Evolutionary conservation across 2,329 filamentous ascomycete genomes (phyloP).

Genomic region (Bretziella fagacearum): DNA sequence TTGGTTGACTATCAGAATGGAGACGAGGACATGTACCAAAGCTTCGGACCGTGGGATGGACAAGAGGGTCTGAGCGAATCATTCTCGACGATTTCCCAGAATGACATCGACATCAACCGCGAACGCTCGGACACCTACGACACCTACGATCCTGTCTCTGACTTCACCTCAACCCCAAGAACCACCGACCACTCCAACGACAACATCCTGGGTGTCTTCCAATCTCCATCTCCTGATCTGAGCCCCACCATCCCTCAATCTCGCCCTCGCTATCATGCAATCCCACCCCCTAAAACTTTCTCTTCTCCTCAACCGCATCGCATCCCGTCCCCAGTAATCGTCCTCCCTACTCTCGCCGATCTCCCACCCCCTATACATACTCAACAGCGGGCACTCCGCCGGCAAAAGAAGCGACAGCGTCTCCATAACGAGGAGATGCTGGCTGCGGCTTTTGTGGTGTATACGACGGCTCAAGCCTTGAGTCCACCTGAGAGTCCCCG

Average conservation of each 20-base stretch:
- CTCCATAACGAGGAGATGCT: conserved; percentile 34
- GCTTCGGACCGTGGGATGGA: not conserved
- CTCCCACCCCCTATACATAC: conserved; percentile 33
- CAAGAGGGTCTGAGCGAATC: conserved; percentile 16
- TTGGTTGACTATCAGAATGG: conserved; percentile 1
- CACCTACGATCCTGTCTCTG: conserved; percentile 8
- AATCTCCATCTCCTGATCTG: not conserved
- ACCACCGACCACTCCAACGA: not conserved
- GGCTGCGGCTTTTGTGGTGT: conserved; percentile 37
- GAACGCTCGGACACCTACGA: not conserved
- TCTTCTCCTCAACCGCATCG: conserved; percentile 15
- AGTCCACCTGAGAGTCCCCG: conserved; percentile 23
- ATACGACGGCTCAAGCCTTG: conserved; percentile 32
- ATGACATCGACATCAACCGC: not conserved
- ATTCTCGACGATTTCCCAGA: conserved; percentile 15
- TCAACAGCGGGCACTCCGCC: conserved; percentile 27
- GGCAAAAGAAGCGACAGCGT: conserved; percentile 29
- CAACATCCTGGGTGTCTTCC: conserved; percentile 12
- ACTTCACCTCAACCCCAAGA: not conserved
- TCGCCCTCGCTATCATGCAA: conserved; percentile 7
- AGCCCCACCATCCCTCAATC: not conserved
- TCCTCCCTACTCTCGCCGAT: conserved; percentile 26
- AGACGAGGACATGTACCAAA: not conserved
- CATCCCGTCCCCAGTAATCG: conserved; percentile 19
- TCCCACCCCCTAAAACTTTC: conserved; percentile 5